phyloP scores from a whole-genome alignment of 352 stramenopile species.

The Globisporangium orthogonon region DNA sequence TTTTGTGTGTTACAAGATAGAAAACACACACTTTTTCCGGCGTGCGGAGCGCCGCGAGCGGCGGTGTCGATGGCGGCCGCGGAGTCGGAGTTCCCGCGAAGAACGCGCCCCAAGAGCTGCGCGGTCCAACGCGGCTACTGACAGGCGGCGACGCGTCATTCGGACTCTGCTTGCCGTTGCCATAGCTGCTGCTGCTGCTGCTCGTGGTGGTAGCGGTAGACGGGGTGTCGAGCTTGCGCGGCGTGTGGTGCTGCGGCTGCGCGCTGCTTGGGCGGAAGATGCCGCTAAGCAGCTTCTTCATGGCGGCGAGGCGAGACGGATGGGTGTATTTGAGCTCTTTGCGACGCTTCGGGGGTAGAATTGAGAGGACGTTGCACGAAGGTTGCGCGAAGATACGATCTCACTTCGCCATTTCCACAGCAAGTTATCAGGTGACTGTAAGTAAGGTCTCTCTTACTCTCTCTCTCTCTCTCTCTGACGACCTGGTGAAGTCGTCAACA shows the following conservation, averaged over 20 bases:
- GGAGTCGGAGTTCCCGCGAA: slow-evolving; percentile 16
- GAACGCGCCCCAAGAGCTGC: slow-evolving; percentile 37
- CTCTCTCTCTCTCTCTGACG: too few species aligned
- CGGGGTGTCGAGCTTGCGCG: slow-evolving; percentile 3
- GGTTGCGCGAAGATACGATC: too few species aligned
- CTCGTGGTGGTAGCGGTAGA: not conserved
- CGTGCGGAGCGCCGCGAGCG: slow-evolving; percentile 12
- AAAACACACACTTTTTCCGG: slow-evolving; percentile 21
- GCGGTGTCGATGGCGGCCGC: not conserved
- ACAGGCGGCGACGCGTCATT: not conserved
- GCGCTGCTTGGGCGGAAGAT: slow-evolving; percentile 39
- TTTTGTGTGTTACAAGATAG: too few species aligned
- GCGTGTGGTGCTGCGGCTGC: not conserved
- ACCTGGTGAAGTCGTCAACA: too few species aligned
- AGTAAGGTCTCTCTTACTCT: too few species aligned
- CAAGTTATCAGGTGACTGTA: too few species aligned
- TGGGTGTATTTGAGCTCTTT: too few species aligned
- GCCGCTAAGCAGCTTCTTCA: slow-evolving; percentile 68
- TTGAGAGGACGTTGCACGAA: too few species aligned
- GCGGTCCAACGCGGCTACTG: slow-evolving; percentile 21
- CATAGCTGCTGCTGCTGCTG: not conserved
- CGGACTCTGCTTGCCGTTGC: not conserved
- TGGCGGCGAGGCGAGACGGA: slow-evolving; percentile 4
- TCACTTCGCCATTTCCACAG: too few species aligned
- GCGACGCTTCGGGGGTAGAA: too few species aligned